Conservation (phyloP, 1,284 basidiomycete species). For the Ceratorhiza oryzae-sativae region DNA sequence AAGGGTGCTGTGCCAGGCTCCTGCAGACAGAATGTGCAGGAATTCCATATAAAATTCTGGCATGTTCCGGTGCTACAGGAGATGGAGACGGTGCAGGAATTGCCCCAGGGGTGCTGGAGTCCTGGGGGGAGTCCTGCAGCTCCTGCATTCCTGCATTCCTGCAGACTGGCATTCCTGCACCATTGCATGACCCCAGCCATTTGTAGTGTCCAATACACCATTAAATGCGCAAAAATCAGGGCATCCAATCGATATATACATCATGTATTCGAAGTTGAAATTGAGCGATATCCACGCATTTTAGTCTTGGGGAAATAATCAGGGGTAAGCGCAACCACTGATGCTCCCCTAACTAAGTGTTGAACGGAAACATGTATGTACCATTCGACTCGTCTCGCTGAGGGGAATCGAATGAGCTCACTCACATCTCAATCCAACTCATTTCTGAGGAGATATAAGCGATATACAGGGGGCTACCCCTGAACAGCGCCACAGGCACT, state of each 20-base stretch:
- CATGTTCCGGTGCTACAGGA: not conserved
- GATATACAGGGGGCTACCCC: not conserved
- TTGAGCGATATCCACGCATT: not conserved
- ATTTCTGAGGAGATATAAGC: not conserved
- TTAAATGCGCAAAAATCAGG: not conserved
- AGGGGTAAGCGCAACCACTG: not conserved
- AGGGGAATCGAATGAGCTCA: not conserved
- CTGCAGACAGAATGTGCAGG: not conserved
- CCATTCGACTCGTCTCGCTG: not conserved
- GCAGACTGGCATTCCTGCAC: too few species aligned
- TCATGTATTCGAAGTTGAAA: not conserved
- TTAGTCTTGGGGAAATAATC: not conserved
- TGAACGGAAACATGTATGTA: not conserved
- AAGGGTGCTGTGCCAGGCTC: not conserved
- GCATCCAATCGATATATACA: not conserved
- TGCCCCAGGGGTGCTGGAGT: not conserved
- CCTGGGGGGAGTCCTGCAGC: not conserved
- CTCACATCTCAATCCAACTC: not conserved
- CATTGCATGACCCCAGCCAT: not conserved
- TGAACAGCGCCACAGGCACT: slow-evolving; percentile 2
- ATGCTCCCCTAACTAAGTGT: not conserved
- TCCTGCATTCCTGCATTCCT: not conserved
- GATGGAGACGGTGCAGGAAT: not conserved
- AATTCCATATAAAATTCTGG: not conserved
- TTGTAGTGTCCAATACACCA: not conserved